Evolutionary conservation across 139 green algal species (phyloP).

Genomic region (Auxenochlorella protothecoides): DNA sequence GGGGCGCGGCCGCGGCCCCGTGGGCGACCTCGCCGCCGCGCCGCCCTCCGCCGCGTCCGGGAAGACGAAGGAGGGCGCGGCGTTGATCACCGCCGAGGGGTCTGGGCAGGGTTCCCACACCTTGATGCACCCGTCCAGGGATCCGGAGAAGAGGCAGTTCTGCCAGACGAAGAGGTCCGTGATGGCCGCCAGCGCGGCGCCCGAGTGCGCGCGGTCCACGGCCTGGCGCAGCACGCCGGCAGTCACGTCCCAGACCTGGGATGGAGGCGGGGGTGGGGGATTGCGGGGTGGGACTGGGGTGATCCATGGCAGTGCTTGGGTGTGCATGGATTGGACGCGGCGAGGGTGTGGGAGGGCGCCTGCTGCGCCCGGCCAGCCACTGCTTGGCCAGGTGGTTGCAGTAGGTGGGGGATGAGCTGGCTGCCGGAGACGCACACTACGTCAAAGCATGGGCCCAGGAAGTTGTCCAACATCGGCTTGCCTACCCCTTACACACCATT

Average conservation of each 20-base stretch:
- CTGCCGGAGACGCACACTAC: too few relatives aligned
- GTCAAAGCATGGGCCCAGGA: too few relatives aligned
- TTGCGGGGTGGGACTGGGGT: background rate
- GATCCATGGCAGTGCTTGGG: too few relatives aligned
- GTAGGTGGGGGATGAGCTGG: too few relatives aligned
- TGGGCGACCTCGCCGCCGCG: too few relatives aligned
- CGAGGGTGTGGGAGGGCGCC: too few relatives aligned
- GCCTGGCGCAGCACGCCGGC: conserved; percentile 40
- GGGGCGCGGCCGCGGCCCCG: too few relatives aligned
- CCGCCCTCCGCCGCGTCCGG: conserved; percentile 3
- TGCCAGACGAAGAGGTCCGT: conserved; percentile 57
- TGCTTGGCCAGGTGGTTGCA: too few relatives aligned
- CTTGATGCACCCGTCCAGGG: conserved; percentile 52
- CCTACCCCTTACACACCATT: too few relatives aligned
- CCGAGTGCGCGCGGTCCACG: conserved; percentile 32
- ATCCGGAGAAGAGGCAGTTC: conserved; percentile 44
- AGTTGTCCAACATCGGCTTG: too few relatives aligned
- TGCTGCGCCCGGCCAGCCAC: too few relatives aligned
- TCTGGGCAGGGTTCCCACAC: conserved; percentile 30
- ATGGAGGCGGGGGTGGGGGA: background rate
- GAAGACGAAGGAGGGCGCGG: conserved; percentile 23
- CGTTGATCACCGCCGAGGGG: conserved; percentile 23
- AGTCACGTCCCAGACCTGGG: conserved; percentile 62
- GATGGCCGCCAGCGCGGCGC: conserved; percentile 27
- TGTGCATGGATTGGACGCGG: too few relatives aligned